These are phyloP conservation scores for Lumnitzera littorea DNA, from an alignment of 345 rosid genomes.

Conservation along the genomic window DNA sequence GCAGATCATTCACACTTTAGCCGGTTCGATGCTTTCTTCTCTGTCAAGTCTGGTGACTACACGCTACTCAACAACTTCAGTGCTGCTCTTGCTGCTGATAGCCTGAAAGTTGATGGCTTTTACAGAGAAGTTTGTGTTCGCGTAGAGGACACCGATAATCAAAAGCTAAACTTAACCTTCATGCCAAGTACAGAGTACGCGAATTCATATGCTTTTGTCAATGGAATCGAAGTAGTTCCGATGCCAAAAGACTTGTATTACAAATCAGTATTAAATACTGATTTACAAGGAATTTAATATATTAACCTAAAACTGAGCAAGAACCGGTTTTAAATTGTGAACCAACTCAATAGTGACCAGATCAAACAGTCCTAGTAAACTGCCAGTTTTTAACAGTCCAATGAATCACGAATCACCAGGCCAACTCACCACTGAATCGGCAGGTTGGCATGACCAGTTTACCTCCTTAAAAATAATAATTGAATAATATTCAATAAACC, in stretches of 20 bases:
- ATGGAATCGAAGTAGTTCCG: constrained; percentile 36
- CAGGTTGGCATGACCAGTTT: too few species aligned
- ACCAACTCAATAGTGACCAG: too few species aligned
- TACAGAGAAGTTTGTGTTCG: constrained; percentile 20
- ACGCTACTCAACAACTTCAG: constrained; percentile 22
- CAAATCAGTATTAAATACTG: neutral
- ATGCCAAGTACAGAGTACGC: constrained; percentile 9
- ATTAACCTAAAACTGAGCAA: too few species aligned
- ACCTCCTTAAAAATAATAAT: too few species aligned
- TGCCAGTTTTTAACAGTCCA: too few species aligned
- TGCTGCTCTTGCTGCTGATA: constrained; percentile 11
- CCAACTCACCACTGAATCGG: too few species aligned
- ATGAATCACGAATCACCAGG: too few species aligned
- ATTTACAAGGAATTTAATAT: neutral
- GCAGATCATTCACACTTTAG: neutral
- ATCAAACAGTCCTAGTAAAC: too few species aligned
- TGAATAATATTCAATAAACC: too few species aligned
- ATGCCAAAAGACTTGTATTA: constrained; percentile 17
- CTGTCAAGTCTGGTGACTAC: constrained; percentile 18
- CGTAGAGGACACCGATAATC: neutral
- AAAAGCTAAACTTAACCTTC: constrained; percentile 14
- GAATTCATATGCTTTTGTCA: constrained; percentile 24
- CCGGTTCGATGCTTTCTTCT: constrained; percentile 8
- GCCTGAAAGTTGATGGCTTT: neutral
- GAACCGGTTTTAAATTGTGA: too few species aligned